Percentiles rank a stretch among this genome's conserved stretches.
These are phyloP conservation scores for Brachypodium distachyon DNA, from an alignment of 202 grass and related monocot species.

Conservation along the genomic window DNA sequence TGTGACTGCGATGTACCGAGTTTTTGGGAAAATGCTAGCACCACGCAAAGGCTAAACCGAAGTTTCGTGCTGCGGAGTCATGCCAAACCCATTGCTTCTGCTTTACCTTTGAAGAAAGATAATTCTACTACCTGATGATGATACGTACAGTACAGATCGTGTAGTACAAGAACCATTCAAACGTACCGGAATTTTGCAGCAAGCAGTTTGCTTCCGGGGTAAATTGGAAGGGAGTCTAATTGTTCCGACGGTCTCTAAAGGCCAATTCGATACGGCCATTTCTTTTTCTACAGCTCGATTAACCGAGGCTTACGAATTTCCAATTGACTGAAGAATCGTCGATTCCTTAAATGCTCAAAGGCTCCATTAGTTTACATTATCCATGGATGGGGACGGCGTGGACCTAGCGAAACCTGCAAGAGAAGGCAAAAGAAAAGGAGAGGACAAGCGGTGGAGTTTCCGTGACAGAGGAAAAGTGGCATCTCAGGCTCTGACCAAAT, in stretches of 20 bases:
- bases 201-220: too few species aligned
- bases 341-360: too few species aligned
- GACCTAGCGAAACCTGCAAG: not conserved
- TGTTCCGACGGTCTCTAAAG: too few species aligned
- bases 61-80: not conserved
- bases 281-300: too few species aligned
- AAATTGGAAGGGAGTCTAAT: too few species aligned
- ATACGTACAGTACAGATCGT: too few species aligned
- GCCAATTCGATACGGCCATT: too few species aligned
- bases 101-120: not conserved
- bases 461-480: conserved; percentile 24
- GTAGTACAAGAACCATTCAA: too few species aligned
- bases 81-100: not conserved
- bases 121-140: not conserved
- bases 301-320: too few species aligned
- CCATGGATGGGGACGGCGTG: not conserved
- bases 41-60: conserved; percentile 11
- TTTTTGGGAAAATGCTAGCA: not conserved
- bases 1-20: too few species aligned
- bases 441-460: conserved; percentile 26
- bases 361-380: not conserved
- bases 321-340: too few species aligned
- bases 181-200: too few species aligned
- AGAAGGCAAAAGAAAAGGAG: not conserved
- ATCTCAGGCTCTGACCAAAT: not conserved